Evolutionary conservation across 73 alveolate species (phyloP).

Genomic region (Tetrahymena thermophila): DNA sequence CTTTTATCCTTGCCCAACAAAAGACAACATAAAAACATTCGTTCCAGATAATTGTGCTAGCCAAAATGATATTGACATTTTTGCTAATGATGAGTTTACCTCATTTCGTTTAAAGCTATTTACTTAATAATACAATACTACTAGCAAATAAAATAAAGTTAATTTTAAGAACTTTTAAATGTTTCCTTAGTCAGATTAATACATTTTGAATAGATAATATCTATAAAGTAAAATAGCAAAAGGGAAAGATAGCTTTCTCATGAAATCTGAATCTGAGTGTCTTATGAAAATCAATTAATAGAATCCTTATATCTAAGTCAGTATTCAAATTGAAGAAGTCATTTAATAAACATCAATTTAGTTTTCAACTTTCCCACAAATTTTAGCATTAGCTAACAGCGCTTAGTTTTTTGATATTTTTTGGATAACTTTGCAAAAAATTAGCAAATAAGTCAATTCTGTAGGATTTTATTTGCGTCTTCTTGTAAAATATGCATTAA

Average conservation of each 20-base stretch:
- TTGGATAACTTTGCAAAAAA: neutral
- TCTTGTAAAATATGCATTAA: too few species aligned
- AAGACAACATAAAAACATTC: neutral
- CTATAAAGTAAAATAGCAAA: too few species aligned
- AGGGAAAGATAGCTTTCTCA: too few species aligned
- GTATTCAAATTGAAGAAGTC: neutral
- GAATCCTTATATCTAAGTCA: neutral
- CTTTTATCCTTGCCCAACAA: neutral
- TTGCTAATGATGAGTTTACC: neutral
- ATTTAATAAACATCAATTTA: neutral
- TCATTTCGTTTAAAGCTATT: too few species aligned
- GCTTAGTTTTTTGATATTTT: neutral
- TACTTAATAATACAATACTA: neutral
- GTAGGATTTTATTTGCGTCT: too few species aligned
- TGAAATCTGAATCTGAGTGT: too few species aligned
- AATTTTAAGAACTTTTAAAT: neutral
- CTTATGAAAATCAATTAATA: too few species aligned
- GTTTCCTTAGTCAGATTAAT: too few species aligned
- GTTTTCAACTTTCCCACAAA: neutral
- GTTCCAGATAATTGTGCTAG: neutral
- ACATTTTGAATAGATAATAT: too few species aligned
- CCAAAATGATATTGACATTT: neutral
- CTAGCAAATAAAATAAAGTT: neutral
- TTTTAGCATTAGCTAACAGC: neutral
- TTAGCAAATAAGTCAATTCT: too few species aligned